Evolutionary conservation across 2,329 filamentous ascomycete genomes (phyloP).

Genomic region (Phialophora expanda): DNA sequence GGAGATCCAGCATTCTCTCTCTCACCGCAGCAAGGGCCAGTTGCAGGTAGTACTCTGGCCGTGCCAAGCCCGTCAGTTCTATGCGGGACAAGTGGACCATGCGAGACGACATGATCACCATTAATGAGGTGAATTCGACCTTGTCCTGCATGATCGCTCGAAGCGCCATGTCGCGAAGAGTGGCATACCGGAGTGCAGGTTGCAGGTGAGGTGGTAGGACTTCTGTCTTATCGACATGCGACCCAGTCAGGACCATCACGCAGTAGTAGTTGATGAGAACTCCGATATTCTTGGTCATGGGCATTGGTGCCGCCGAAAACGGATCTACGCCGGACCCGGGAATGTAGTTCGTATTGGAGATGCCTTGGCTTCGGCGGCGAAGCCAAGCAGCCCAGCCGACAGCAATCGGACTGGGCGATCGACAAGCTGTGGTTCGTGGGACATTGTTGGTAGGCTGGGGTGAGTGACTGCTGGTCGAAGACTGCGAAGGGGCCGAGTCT

Average conservation of each 20-base stretch:
- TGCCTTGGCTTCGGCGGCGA: not conserved
- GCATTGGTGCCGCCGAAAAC: slow-evolving; percentile 23
- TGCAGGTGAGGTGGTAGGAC: slow-evolving; percentile 26
- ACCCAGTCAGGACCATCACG: slow-evolving; percentile 17
- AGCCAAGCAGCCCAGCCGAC: slow-evolving; percentile 12
- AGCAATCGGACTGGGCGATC: not conserved
- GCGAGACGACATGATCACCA: slow-evolving; percentile 24
- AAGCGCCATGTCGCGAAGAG: slow-evolving; percentile 15
- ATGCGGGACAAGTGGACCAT: slow-evolving; percentile 27
- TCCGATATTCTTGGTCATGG: slow-evolving; percentile 20
- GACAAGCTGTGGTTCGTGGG: not conserved
- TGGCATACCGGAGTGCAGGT: slow-evolving; percentile 21
- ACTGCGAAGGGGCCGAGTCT: slow-evolving; percentile 3
- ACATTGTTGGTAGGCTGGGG: not conserved
- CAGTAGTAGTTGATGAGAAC: slow-evolving; percentile 23
- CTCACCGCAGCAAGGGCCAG: slow-evolving; percentile 13
- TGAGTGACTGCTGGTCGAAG: not conserved
- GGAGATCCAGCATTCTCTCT: slow-evolving; percentile 25
- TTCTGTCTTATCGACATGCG: slow-evolving; percentile 27
- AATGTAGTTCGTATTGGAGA: slow-evolving; percentile 21
- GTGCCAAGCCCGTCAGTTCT: slow-evolving; percentile 11
- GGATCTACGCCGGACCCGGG: slow-evolving; percentile 28
- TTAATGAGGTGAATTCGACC: slow-evolving; percentile 11
- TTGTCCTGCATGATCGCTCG: slow-evolving; percentile 19
- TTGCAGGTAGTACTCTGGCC: slow-evolving; percentile 24